Percentiles rank a stretch among this genome's conserved stretches.
Evolutionary conservation across 2,329 filamentous ascomycete genomes (phyloP).

Genomic region (Colletotrichum paranaense): DNA sequence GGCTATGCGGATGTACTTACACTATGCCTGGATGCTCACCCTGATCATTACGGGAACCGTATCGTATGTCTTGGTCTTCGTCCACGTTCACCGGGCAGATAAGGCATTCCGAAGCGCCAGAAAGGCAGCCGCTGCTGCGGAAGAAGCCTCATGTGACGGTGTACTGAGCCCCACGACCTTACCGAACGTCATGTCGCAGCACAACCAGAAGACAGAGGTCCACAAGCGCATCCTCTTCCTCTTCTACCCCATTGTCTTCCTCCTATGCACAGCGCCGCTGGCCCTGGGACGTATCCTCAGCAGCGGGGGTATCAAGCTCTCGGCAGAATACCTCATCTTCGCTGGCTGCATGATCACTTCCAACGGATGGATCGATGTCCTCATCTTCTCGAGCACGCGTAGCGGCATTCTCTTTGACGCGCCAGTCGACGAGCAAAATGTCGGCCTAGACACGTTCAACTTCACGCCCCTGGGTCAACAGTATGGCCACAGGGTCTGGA

Average conservation of each 20-base stretch:
- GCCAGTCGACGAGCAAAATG: constrained; percentile 16
- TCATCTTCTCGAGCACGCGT: constrained; percentile 52
- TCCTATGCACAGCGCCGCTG: constrained; percentile 70
- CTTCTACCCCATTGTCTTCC: constrained; percentile 71
- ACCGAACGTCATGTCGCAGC: not conserved
- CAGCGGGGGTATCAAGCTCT: constrained; percentile 61
- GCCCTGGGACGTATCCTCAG: constrained; percentile 68
- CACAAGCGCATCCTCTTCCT: constrained; percentile 53
- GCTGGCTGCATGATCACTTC: constrained; percentile 63
- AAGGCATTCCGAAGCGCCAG: not conserved
- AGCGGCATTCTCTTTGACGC: constrained; percentile 46
- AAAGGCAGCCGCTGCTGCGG: not conserved
- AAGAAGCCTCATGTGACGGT: not conserved
- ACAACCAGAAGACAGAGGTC: not conserved
- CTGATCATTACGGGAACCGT: constrained; percentile 47
- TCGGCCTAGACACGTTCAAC: constrained; percentile 22
- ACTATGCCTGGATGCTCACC: constrained; percentile 73
- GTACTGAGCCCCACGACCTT: not conserved
- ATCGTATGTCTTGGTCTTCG: constrained; percentile 51
- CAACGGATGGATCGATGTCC: constrained; percentile 58
- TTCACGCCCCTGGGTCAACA: constrained; percentile 5
- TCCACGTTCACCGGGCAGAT: constrained; percentile 41
- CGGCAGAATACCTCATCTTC: constrained; percentile 60
- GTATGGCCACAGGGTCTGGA: constrained; percentile 27
- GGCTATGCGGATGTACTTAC: constrained; percentile 66